phyloP scores from a whole-genome alignment of 1,284 basidiomycete genomes.

The Puccinia coronata region DNA sequence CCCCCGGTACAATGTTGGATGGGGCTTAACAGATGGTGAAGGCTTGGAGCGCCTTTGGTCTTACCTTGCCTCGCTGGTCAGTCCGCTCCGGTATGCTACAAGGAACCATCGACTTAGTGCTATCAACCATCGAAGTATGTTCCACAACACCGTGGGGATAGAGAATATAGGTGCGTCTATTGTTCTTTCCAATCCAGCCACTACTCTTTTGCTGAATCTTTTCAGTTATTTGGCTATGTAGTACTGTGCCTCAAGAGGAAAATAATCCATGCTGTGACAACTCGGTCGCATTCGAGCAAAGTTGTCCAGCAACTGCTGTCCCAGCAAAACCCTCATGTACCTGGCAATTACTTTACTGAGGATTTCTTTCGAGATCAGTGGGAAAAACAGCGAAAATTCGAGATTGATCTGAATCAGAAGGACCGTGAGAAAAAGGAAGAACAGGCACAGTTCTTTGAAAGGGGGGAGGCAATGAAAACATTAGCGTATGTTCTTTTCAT shows the following conservation, averaged over 20 bases:
- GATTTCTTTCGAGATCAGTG: not conserved
- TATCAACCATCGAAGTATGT: not conserved
- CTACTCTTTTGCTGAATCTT: not conserved
- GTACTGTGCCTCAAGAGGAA: not conserved
- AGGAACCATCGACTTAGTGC: not conserved
- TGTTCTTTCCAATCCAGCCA: not conserved
- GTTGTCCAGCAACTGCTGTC: not conserved
- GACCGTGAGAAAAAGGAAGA: not conserved
- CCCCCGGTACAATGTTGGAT: too few species aligned
- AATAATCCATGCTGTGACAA: not conserved
- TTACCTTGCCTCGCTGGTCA: too few species aligned
- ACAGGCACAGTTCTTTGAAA: not conserved
- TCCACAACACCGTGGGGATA: not conserved
- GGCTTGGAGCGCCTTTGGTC: too few species aligned
- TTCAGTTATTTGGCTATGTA: not conserved
- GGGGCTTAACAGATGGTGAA: too few species aligned
- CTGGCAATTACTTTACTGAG: not conserved
- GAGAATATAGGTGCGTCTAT: not conserved
- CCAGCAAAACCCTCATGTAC: not conserved
- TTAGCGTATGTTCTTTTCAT: not conserved
- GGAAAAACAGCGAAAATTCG: not conserved
- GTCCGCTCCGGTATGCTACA: constrained; percentile 11
- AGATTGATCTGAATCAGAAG: not conserved
- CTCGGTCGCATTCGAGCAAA: not conserved
- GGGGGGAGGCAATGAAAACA: not conserved